Percentiles rank a stretch among this genome's conserved stretches.
Evolutionary conservation across 2,329 filamentous ascomycete species (phyloP).

Genomic region (Colletotrichum melonis): DNA sequence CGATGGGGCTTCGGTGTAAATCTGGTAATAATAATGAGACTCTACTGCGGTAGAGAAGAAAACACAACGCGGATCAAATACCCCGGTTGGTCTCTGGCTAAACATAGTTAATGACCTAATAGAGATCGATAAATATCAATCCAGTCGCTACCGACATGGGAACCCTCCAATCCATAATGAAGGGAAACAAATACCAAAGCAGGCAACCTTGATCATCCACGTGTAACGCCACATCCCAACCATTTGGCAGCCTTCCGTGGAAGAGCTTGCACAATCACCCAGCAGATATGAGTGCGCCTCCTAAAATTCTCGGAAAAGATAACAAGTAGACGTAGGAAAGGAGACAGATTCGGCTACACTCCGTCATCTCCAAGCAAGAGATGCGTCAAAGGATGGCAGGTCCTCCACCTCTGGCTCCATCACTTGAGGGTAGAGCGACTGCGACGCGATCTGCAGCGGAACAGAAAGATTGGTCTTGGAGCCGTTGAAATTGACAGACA

Average conservation of each 20-base stretch:
- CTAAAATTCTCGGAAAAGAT: not conserved
- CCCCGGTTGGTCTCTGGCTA: not conserved
- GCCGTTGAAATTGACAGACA: conserved; percentile 55
- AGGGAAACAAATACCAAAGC: not conserved
- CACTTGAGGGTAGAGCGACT: conserved; percentile 42
- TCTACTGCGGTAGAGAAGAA: no score
- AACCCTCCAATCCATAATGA: not conserved
- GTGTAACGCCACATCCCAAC: not conserved
- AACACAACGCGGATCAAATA: no score
- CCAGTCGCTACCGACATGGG: conserved; percentile 4
- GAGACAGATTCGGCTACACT: not conserved
- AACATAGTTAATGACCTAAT: not conserved
- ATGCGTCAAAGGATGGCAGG: conserved; percentile 21
- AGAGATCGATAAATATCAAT: not conserved
- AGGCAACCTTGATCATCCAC: not conserved
- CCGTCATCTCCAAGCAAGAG: conserved; percentile 1
- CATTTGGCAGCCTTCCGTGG: not conserved
- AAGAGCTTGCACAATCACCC: no score
- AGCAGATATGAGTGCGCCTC: not conserved
- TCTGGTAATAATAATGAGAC: not conserved
- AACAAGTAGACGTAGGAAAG: not conserved
- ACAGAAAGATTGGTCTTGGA: conserved; percentile 57
- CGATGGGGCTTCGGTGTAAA: conserved; percentile 16
- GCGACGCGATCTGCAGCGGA: conserved; percentile 64
- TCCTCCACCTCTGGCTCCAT: conserved; percentile 27